Evolutionary conservation across 2,329 filamentous ascomycete species (phyloP).

Genomic region (Fusarium sp.): DNA sequence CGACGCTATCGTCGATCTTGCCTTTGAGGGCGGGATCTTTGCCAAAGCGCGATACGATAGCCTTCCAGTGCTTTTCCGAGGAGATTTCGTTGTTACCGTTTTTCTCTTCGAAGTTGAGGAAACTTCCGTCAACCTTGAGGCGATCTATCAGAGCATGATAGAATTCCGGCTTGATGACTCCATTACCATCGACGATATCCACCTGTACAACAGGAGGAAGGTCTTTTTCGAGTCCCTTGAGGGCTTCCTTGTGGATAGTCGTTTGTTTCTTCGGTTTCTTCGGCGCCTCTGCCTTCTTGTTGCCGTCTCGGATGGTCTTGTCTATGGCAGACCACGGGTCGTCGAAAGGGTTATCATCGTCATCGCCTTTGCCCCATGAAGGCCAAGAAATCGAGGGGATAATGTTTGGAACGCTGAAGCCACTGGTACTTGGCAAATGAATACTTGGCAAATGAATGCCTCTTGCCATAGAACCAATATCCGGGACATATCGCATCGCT

Average conservation of each 20-base stretch:
- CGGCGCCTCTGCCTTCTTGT: conserved; percentile 47
- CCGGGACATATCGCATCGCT: conserved; percentile 1
- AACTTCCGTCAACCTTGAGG: conserved; percentile 60
- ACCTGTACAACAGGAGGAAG: conserved; percentile 70
- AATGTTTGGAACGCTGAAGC: conserved; percentile 37
- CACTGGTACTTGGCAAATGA: neutral
- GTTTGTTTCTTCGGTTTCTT: conserved; percentile 36
- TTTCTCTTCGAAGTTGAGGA: conserved; percentile 59
- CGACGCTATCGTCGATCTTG: conserved; percentile 45
- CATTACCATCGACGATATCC: conserved; percentile 62
- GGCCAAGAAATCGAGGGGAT: conserved; percentile 47
- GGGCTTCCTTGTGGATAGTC: conserved; percentile 52
- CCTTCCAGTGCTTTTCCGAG: conserved; percentile 60
- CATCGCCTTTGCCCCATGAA: conserved; percentile 31
- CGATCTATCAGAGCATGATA: conserved; percentile 71
- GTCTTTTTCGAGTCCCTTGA: conserved; percentile 58
- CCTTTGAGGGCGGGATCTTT: conserved; percentile 48
- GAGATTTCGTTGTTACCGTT: conserved; percentile 54
- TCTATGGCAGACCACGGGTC: conserved; percentile 23
- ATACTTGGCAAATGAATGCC: neutral
- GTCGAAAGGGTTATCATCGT: conserved; percentile 23
- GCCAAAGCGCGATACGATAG: conserved; percentile 57
- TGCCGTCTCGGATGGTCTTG: conserved; percentile 37
- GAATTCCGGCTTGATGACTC: conserved; percentile 69
- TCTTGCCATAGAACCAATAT: conserved; percentile 3